phyloP scores from a whole-genome alignment of 2,329 filamentous ascomycete species.

The Diaporthe sp. region DNA sequence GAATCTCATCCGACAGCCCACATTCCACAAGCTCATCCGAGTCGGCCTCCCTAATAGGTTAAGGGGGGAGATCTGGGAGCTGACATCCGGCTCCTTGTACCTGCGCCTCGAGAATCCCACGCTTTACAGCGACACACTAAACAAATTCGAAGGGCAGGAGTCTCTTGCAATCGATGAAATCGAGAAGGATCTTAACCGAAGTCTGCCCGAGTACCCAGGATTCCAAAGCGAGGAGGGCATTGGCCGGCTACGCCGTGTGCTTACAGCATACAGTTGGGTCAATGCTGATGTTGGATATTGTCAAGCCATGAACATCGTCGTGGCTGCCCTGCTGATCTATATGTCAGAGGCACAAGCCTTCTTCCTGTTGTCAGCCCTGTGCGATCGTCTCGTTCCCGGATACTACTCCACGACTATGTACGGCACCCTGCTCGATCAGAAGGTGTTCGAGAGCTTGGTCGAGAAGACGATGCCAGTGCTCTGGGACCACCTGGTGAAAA shows the following conservation, averaged over 20 bases:
- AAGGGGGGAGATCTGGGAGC: constrained; percentile 95
- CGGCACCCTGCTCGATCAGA: constrained; percentile 94
- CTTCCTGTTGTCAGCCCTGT: constrained; percentile 90
- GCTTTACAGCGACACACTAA: constrained; percentile 85
- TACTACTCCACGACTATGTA: constrained; percentile 99
- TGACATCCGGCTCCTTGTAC: constrained; percentile 92
- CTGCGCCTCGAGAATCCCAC: constrained; percentile 88
- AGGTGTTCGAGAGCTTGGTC: constrained; percentile 97
- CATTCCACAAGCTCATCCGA: constrained; percentile 96
- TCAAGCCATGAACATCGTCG: constrained; percentile 99
- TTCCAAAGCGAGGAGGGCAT: constrained; percentile 98
- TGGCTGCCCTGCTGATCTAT: constrained; percentile 97
- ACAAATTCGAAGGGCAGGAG: constrained; percentile 85
- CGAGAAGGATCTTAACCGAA: constrained; percentile 97
- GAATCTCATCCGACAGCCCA: constrained; percentile 93
- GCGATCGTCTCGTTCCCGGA: constrained; percentile 91
- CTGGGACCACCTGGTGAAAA: constrained; percentile 98
- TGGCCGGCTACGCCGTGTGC: constrained; percentile 85
- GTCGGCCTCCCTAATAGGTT: constrained; percentile 95
- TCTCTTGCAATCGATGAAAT: constrained; percentile 99
- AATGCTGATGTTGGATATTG: constrained; percentile 97
- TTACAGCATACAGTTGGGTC: constrained; percentile 98
- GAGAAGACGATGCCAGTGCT: constrained; percentile 99
- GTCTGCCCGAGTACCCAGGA: constrained; percentile 95
- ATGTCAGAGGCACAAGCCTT: constrained; percentile 98